Evolutionary conservation across 495 filamentous ascomycete species (phyloP).

Genomic region (Neurospora sp.): DNA sequence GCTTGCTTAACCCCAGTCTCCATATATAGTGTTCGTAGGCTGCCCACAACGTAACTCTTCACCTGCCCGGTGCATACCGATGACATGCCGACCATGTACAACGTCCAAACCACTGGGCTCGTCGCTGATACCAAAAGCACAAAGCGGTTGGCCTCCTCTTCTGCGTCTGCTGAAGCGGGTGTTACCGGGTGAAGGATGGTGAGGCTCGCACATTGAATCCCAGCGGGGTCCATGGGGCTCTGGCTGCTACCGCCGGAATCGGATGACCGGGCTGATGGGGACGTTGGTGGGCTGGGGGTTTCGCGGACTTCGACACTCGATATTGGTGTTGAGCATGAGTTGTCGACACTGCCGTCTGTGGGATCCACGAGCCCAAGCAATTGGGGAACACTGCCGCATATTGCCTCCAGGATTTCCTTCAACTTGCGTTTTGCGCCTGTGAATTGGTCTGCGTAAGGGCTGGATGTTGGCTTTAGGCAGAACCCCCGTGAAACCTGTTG

Average conservation of each 20-base stretch:
- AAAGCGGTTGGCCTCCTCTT: slow-evolving; percentile 23
- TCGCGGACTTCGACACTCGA: slow-evolving; percentile 22
- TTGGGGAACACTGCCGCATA: slow-evolving; percentile 39
- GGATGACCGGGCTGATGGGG: slow-evolving; percentile 14
- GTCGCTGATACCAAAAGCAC: slow-evolving; percentile 26
- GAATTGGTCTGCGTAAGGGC: slow-evolving; percentile 14
- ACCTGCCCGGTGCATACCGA: slow-evolving; percentile 19
- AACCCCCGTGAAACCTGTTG: slow-evolving; percentile 10
- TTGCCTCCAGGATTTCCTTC: slow-evolving; percentile 27
- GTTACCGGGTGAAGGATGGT: slow-evolving; percentile 21
- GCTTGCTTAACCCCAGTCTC: slow-evolving; percentile 28
- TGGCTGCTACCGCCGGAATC: slow-evolving; percentile 12
- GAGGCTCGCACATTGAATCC: slow-evolving; percentile 8
- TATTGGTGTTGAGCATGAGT: slow-evolving; percentile 12
- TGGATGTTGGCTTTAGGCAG: slow-evolving; percentile 2
- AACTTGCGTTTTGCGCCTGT: slow-evolving; percentile 22
- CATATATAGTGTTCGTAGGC: slow-evolving; percentile 21
- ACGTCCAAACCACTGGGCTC: slow-evolving; percentile 28
- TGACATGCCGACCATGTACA: slow-evolving; percentile 29
- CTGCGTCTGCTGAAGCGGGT: slow-evolving; percentile 2
- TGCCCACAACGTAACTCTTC: slow-evolving; percentile 19
- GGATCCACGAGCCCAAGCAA: slow-evolving; percentile 27
- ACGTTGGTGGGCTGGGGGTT: slow-evolving; percentile 19
- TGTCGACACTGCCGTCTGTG: slow-evolving; percentile 13
- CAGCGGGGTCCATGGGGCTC: background rate